Evolutionary conservation across 164 flowering plant genomes (phyloP), one percentile per base, ranked within the genome.

Genomic region (Umbilicus rupestris): DNA sequence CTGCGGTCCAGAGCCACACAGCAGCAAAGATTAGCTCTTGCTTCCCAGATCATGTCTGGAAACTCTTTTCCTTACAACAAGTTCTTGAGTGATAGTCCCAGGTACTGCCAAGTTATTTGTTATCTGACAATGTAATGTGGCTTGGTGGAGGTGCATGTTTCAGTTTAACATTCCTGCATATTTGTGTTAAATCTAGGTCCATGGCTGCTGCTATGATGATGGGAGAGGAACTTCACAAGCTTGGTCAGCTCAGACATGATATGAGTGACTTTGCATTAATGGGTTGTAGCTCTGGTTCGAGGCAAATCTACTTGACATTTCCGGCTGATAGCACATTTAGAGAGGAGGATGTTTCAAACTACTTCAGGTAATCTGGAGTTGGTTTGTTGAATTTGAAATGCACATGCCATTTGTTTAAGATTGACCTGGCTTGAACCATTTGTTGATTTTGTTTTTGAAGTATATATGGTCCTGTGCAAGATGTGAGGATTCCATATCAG

Each of bases 401-500:
- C 59, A 52, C 59, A 52, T 52, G 59, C 59, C 26, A 24, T 24
- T 52, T 26, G 33, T 52, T 7, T 52, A 9, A 24, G n/a, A 11
- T 52, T 52, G 59, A 52, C 29, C 24, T 3, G 24, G 58, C 14
- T 69, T 20, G 35, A 41, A 14, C 5, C 28, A 59, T 74, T 63
- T 24, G 7, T 64, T 65, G 64, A 44, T 62, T 58, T 45, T 52
- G 66, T 72, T 66, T 49, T 74, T 79, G 79, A 74, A 93, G 98
- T 76, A 84, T 80, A 39, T 94, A 75, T 77, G 98, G 98, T 26
- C 98, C 95, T n/a, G 98, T 94, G 17, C 96, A 90, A 70, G 98
- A 94, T 73, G 98, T 94, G 78, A 82, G 98, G 73, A 94, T 94
- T 28, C 98, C 98, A 28, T 93, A 87, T 73, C 98, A 93, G 83